Evolutionary conservation across 2,329 filamentous ascomycete species (phyloP), one percentile per base, ranked within the genome.

Genomic region (Neofusicoccum parvum): DNA sequence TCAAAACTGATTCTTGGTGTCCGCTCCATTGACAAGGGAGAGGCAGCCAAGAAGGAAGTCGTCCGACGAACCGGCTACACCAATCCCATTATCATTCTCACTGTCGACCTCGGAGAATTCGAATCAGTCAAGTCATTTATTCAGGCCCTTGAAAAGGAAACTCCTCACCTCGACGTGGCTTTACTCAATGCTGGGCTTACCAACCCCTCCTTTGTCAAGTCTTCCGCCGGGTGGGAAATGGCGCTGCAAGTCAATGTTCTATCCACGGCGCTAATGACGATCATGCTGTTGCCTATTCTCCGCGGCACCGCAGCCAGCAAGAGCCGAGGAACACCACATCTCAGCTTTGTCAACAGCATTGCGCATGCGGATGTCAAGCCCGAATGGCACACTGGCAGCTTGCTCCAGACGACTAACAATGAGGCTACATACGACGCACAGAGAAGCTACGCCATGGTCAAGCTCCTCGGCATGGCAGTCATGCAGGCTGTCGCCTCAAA

Each of bases 1-100:
- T 72, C 72, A 1, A 78, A 75, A 32, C 72, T 85, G 23, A 81
- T 85, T 62, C 71, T 85, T 11, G 81, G 79, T 3, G 79, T 81
- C 37, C 79, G 83, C 23, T 59, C 43, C 37, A 12, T 65, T n/a
- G 41, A 62, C 10, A 77, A 78, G 11, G 81, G 81, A 3, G 71
- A 80, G 56, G 78, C 69, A 32, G 15, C 73, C 4, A 70, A 74
- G 23, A 83, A 82, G 48, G 76, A 83, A 68, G 74, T 72, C 0
- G 82, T 82, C n/a, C 53, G 70, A 11, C 48, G 20, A 7, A 84
- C 56, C 75, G 69, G 1, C 36, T n/a, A 17, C n/a, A 39, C n/a
- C 51, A 69, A 72, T 20, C 74, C 78, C 3, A 70, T 83, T 37
- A 74, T 81, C 67, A 81, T 83, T 14, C 83, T 81, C 81, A 70